Evolutionary conservation across 805 yeast species (phyloP).

Genomic region (Ogataea sp.): DNA sequence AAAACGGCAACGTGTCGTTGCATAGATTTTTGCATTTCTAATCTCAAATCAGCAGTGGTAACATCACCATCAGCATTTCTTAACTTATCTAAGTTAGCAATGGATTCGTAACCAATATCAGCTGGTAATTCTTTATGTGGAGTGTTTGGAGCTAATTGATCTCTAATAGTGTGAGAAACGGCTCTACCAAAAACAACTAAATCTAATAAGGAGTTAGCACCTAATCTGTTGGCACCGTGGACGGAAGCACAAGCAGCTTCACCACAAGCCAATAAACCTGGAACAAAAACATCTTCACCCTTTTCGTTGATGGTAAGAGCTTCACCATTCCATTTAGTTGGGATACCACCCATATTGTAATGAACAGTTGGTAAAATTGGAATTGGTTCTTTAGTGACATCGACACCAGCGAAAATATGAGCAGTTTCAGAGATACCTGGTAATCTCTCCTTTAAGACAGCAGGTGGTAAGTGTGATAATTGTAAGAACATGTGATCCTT

Average conservation of each 20-base stretch:
- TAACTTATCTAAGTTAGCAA: constrained; percentile 81
- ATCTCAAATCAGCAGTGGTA: constrained; percentile 83
- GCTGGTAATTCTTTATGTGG: constrained; percentile 79
- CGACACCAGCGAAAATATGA: constrained; percentile 97
- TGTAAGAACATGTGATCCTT: constrained; percentile 95
- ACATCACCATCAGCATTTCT: constrained; percentile 80
- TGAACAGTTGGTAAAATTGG: constrained; percentile 98
- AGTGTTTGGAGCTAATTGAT: constrained; percentile 76
- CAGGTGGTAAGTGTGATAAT: constrained; percentile 87
- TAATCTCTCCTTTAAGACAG: constrained; percentile 87
- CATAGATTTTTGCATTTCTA: constrained; percentile 92
- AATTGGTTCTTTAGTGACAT: constrained; percentile 98
- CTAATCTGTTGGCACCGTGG: constrained; percentile 98
- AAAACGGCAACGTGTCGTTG: constrained; percentile 96
- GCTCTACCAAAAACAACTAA: constrained; percentile 98
- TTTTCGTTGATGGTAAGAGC: constrained; percentile 72
- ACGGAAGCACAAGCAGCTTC: constrained; percentile 99
- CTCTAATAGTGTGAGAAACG: constrained; percentile 86
- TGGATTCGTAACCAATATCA: constrained; percentile 82
- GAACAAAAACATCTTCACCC: constrained; percentile 87
- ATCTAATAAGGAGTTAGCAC: constrained; percentile 96
- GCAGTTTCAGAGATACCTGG: constrained; percentile 99
- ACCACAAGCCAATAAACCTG: constrained; percentile 96
- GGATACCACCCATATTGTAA: constrained; percentile 99
- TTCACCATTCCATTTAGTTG: constrained; percentile 97